phyloP scores from a whole-genome alignment of 257 asterid genomes.

The Fraxinus pennsylvanica region DNA sequence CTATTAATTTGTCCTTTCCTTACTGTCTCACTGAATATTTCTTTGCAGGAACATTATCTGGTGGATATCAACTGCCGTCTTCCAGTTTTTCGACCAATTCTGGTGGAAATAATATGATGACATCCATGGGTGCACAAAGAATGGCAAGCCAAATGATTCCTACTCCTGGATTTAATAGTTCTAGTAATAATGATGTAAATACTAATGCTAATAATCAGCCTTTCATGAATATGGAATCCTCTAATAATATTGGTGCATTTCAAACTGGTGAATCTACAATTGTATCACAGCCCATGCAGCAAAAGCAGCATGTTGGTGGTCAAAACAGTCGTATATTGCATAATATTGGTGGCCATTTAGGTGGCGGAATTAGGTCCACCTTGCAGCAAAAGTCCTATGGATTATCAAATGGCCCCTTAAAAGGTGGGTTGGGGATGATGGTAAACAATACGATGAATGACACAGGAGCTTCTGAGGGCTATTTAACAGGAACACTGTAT shows the following conservation, averaged over 20 bases:
- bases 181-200: slow-evolving; percentile 46
- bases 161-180: slow-evolving; percentile 79
- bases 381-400: slow-evolving; percentile 79
- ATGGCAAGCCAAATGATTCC: slow-evolving; percentile 96
- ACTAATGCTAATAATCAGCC: slow-evolving; percentile 46
- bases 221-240: slow-evolving; percentile 56
- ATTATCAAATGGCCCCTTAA: slow-evolving; percentile 55
- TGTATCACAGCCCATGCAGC: slow-evolving; percentile 66
- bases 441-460: slow-evolving; percentile 58
- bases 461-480: slow-evolving; percentile 58
- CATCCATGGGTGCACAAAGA: slow-evolving; percentile 69
- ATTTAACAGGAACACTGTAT: slow-evolving; percentile 46
- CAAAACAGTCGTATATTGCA: slow-evolving; percentile 82
- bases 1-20: slow-evolving; percentile 22
- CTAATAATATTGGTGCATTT: slow-evolving; percentile 51
- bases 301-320: slow-evolving; percentile 73
- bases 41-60: slow-evolving; percentile 60
- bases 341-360: slow-evolving; percentile 78
- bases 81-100: slow-evolving; percentile 56
- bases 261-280: slow-evolving; percentile 60
- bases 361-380: slow-evolving; percentile 74
- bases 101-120: slow-evolving; percentile 59
- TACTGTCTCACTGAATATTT: slow-evolving; percentile 30
- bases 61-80: slow-evolving; percentile 72
- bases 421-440: slow-evolving; percentile 71